These are phyloP conservation scores for Teratosphaeria pseudoeucalypti DNA, from an alignment of 2,329 filamentous ascomycete species.

Conservation along the genomic window DNA sequence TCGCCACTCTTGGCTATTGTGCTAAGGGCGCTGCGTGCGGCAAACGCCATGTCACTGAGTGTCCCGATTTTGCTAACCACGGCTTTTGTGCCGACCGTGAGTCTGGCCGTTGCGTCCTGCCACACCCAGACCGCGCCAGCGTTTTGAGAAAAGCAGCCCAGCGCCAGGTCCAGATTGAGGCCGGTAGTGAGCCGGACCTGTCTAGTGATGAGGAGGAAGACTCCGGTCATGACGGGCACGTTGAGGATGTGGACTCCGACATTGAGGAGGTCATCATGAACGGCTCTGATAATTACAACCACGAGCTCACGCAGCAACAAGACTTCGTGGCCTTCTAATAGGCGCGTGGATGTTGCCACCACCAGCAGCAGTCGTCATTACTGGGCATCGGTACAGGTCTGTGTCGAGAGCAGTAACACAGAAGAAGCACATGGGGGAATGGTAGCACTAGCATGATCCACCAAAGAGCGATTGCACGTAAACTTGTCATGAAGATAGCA, in stretches of 20 bases:
- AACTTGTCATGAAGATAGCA: neutral
- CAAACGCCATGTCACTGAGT: conserved; percentile 75
- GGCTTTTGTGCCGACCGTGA: conserved; percentile 65
- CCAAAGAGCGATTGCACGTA: neutral
- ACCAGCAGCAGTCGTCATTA: neutral
- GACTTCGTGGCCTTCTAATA: conserved; percentile 35
- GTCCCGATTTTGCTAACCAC: conserved; percentile 87
- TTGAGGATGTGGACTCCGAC: conserved; percentile 28
- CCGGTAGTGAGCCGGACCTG: conserved; percentile 43
- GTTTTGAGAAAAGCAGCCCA: conserved; percentile 55
- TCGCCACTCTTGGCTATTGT: conserved; percentile 83
- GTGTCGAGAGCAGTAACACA: neutral
- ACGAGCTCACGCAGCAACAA: conserved; percentile 42
- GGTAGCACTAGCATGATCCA: neutral
- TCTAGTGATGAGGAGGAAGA: conserved; percentile 63
- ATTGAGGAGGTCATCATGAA: conserved; percentile 21
- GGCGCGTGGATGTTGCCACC: neutral
- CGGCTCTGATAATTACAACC: conserved; percentile 28
- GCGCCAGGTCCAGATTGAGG: conserved; percentile 28
- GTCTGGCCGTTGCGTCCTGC: conserved; percentile 60
- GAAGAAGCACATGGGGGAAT: neutral
- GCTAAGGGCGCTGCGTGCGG: conserved; percentile 66
- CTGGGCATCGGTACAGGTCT: neutral
- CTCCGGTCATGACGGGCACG: conserved; percentile 39
- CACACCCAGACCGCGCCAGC: conserved; percentile 79